Evolutionary conservation across 192 early-diverging fungal genomes (phyloP).

Genomic region (Linnemannia zychae): DNA sequence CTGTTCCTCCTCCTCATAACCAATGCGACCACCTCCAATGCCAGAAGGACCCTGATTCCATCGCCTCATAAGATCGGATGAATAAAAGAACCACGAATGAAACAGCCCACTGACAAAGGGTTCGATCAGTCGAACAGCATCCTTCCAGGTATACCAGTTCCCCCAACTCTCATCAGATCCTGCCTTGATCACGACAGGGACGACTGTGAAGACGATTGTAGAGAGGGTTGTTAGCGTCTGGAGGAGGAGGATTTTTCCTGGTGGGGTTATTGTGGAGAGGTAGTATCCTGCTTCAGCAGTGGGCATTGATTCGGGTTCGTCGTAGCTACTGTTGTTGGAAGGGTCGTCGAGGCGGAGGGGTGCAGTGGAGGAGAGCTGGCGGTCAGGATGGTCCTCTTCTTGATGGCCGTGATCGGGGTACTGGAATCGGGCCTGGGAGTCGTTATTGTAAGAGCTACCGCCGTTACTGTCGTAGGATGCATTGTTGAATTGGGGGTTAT

Average conservation of each 20-base stretch:
- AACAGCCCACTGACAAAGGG: constrained; percentile 45
- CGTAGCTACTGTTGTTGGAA: background rate
- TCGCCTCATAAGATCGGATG: constrained; percentile 37
- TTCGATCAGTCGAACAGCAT: constrained; percentile 41
- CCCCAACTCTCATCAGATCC: constrained; percentile 28
- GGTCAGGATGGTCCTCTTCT: background rate
- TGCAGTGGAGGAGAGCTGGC: background rate
- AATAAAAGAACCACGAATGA: constrained; percentile 52
- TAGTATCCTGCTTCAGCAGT: too few species aligned
- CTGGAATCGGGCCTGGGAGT: background rate
- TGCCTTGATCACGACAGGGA: constrained; percentile 39
- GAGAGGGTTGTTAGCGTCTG: constrained; percentile 40
- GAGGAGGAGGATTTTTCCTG: constrained; percentile 25
- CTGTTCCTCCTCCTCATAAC: background rate
- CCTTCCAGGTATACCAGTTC: constrained; percentile 41
- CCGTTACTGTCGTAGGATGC: background rate
- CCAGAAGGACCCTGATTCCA: background rate
- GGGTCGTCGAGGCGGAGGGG: background rate
- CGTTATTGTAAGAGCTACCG: background rate
- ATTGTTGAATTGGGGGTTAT: background rate
- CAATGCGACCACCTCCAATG: background rate
- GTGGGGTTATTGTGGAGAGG: background rate
- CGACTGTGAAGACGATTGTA: constrained; percentile 45
- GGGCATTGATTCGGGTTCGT: background rate
- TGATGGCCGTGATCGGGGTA: background rate